Percentiles rank a stretch among this genome's conserved stretches.
phyloP scores from a whole-genome alignment of 1,139 yeast species.

The Suhomyces ambrosiae region DNA sequence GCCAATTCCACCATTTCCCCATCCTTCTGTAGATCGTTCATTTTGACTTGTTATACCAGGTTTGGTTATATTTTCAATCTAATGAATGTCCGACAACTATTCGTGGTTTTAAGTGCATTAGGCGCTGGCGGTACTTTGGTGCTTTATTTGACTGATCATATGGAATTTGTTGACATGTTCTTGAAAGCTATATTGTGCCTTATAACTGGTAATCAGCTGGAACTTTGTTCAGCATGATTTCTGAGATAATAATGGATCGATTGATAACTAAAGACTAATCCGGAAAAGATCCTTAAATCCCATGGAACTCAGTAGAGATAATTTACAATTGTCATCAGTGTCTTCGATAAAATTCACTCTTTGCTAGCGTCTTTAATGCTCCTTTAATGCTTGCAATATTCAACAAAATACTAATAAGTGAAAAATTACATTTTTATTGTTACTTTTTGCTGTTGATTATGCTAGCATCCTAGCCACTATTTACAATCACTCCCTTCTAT shows the following conservation, averaged over 20 bases:
- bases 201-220: neutral
- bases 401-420: no score
- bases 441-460: neutral
- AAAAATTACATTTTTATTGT: neutral
- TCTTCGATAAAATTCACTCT: no score
- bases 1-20: neutral
- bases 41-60: no score
- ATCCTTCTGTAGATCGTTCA: neutral
- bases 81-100: neutral
- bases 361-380: no score
- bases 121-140: neutral
- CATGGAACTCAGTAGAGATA: no score
- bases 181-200: slow-evolving; percentile 5
- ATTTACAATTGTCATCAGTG: no score
- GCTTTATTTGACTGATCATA: slow-evolving; percentile 4
- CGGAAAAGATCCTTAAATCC: no score
- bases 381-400: no score
- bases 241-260: no score
- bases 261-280: no score
- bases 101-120: slow-evolving; percentile 1
- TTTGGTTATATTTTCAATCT: neutral
- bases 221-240: neutral
- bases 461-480: slow-evolving; percentile 5
- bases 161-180: neutral
- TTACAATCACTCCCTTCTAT: slow-evolving; percentile 45